Conservation (phyloP, 2,329 filamentous ascomycete genomes). For the Lasiodiplodia hormozganensis region DNA sequence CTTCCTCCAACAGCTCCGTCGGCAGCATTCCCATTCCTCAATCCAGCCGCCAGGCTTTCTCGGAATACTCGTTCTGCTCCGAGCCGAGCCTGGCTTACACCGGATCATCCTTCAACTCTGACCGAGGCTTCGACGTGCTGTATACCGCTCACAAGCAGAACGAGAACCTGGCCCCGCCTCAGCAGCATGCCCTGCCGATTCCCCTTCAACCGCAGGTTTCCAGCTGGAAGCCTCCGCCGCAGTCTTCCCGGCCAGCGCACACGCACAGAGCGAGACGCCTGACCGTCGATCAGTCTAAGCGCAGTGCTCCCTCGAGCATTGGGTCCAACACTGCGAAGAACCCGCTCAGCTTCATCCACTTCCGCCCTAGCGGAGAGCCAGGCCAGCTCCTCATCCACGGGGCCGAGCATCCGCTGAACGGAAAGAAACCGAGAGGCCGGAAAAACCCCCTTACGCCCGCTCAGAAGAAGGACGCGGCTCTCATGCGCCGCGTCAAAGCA, state of each 20-base stretch:
- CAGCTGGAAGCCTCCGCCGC: neutral
- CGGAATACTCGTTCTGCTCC: slow-evolving; percentile 18
- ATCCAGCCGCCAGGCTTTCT: slow-evolving; percentile 1
- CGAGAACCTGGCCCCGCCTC: neutral
- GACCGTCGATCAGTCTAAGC: neutral
- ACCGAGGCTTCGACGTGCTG: neutral
- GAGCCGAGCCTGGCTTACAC: slow-evolving; percentile 25
- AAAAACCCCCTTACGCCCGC: slow-evolving; percentile 42
- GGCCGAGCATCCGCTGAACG: slow-evolving; percentile 1
- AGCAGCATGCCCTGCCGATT: neutral
- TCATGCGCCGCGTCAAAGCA: slow-evolving; percentile 45
- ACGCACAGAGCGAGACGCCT: neutral
- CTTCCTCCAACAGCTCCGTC: slow-evolving; percentile 9
- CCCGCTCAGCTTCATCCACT: slow-evolving; percentile 40
- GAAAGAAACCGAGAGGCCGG: slow-evolving; percentile 36
- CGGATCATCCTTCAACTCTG: slow-evolving; percentile 26
- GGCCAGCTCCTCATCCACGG: slow-evolving; percentile 40
- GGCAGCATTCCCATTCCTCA: slow-evolving; percentile 28
- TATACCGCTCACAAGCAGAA: slow-evolving; percentile 14
- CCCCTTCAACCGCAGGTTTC: neutral
- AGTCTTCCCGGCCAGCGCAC: neutral
- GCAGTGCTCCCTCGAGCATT: neutral
- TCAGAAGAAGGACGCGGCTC: slow-evolving; percentile 44
- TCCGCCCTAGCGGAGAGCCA: slow-evolving; percentile 42
- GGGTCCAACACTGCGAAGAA: neutral